Evolutionary conservation across 805 yeast species (phyloP), one percentile per base, ranked within the genome.

Genomic region (Candida hispaniensis): DNA sequence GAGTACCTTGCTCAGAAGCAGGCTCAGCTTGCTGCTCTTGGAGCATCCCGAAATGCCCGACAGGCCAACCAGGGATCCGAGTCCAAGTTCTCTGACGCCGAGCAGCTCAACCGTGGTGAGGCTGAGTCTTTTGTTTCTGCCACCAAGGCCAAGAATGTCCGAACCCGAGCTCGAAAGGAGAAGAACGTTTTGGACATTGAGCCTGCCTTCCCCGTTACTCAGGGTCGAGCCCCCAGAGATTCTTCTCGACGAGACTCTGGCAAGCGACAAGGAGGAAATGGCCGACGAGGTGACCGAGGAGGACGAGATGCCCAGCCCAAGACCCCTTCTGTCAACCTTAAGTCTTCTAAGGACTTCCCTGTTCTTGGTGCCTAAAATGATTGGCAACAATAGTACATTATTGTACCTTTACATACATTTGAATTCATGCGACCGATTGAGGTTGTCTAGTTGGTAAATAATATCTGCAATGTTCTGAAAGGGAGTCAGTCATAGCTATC

Each of bases 141-240:
- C 40, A 60, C 83, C 52, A 64, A 66, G 56, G 58, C 65, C 57
- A 83, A 83, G 76, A 70, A 70, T 60, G 51, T 63, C 53, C 78
- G 73, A 64, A 54, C 67, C 56, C 85, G 83, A 73, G 68, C 75
- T 46, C 69, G 66, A 60, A 86, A 86, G 75, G 79, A 79, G 61
- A 83, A 83, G 78, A 69, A 64, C 54, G 63, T 67, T 57, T 67
- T 85, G 56, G 88, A 81, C 47, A 66, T 81, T 50, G 75, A 74
- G 50, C 79, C 86, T 43, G 62, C 44, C 44, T 79, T 78, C 57
- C 66, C 78, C 49, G 85, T 54, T 54, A 48, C 47, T 19, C 34
- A 26, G 14, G 39, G 41, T 44, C 34, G 34, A 30, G 34, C 15
- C 6, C 26, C 26, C 26, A 25, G 34, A 30, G 34, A 30, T n/a